Conservation (phyloP, 2,329 filamentous ascomycete species). For the Xylariaceae sp. region DNA sequence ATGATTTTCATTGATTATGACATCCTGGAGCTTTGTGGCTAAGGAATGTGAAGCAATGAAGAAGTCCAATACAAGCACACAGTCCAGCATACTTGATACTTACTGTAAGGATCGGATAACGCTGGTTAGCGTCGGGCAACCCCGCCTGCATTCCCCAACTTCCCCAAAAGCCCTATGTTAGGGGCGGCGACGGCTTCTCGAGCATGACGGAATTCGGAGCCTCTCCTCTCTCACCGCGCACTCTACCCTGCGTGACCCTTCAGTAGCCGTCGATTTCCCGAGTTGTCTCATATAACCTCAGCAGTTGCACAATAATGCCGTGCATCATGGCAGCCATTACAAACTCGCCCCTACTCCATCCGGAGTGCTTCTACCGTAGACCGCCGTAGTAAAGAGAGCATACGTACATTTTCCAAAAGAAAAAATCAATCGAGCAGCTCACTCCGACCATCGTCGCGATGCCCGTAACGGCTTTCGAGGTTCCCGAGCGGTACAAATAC, state of each 20-base stretch:
- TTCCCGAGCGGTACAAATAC: conserved; percentile 51
- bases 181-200: too few species aligned
- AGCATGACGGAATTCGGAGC: conserved; percentile 9
- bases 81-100: too few species aligned
- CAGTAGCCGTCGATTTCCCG: conserved; percentile 13
- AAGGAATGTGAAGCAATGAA: not conserved
- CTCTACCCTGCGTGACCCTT: conserved; percentile 7
- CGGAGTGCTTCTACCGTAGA: not conserved
- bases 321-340: conserved; percentile 2
- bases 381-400: not conserved
- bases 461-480: conserved; percentile 33
- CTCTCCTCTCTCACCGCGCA: conserved; percentile 1
- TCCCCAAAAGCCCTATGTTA: not conserved
- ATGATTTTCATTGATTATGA: too few species aligned
- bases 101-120: conserved; percentile 5
- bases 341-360: not conserved
- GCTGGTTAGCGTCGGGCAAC: conserved; percentile 13
- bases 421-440: too few species aligned
- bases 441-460: too few species aligned
- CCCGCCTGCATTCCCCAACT: conserved; percentile 9
- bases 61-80: too few species aligned
- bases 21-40: not conserved
- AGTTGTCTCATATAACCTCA: conserved; percentile 2
- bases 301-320: not conserved
- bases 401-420: not conserved